Evolutionary conservation across 1,284 basidiomycete genomes (phyloP).

Genomic region (Ustilago trichophora): DNA sequence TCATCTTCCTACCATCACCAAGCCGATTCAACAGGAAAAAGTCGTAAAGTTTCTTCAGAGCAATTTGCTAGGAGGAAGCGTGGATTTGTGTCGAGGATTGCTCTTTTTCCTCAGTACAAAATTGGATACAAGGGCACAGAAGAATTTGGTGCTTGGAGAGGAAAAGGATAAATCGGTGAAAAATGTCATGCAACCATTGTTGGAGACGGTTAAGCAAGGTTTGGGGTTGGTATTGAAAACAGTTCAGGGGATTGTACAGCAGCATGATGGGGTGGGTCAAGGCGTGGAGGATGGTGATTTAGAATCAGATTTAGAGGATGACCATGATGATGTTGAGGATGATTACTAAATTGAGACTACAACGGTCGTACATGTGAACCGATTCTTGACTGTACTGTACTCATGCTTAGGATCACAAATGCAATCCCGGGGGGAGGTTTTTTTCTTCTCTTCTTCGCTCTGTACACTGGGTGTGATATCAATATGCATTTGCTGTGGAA

Average conservation of each 20-base stretch:
- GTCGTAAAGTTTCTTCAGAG: conserved; percentile 27
- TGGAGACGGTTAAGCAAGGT: conserved; percentile 18
- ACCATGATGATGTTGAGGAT: conserved; percentile 4
- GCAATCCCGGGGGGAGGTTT: too few relatives aligned
- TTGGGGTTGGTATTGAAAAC: conserved; percentile 3
- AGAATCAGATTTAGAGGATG: too few relatives aligned
- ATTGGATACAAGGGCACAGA: conserved; percentile 24
- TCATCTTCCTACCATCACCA: conserved; percentile 19
- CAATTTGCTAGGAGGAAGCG: conserved; percentile 40
- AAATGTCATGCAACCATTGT: conserved; percentile 9
- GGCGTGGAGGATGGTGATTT: not conserved
- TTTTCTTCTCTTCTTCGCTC: too few relatives aligned
- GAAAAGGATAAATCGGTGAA: conserved; percentile 9
- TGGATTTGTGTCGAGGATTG: conserved; percentile 50
- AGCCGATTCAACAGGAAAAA: conserved; percentile 1
- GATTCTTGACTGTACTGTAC: too few relatives aligned
- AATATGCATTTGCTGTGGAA: too few relatives aligned
- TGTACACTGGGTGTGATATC: too few relatives aligned
- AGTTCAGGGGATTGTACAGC: conserved; percentile 34
- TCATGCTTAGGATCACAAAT: too few relatives aligned
- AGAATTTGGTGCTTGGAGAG: conserved; percentile 20
- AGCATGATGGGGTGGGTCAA: conserved; percentile 10
- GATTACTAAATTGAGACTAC: too few relatives aligned
- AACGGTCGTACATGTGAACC: too few relatives aligned
- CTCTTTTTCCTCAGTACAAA: conserved; percentile 50